Evolutionary conservation across 192 early-diverging fungal species (phyloP), one percentile per base, ranked within the genome.

Genomic region (Geranomyces michiganensis): DNA sequence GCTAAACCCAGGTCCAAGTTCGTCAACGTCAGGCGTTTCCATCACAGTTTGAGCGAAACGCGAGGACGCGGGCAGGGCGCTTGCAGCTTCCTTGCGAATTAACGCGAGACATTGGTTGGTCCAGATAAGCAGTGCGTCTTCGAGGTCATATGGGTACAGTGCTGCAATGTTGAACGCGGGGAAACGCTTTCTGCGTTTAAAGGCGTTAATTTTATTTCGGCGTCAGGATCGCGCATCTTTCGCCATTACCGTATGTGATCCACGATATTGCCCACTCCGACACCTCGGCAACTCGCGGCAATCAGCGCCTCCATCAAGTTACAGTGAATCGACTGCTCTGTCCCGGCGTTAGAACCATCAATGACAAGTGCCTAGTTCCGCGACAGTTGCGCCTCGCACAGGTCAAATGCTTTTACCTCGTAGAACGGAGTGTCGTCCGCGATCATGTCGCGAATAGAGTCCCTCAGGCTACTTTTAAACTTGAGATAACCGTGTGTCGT

Each of bases 101-200:
- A 56, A n/a, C 17, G 29, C 22, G 14, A 72, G 63, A 60, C 81
- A 83, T n/a, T 65, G 65, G 73, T 84, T 81, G 56, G 63, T 68
- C 83, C 83, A 84, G n/a, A 76, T 74, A 12, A 82, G 30, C 5
- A 84, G 26, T 6, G 81, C 81, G 66, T 85, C 84, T 72, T 85
- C 80, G 19, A 85, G 45, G 56, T 85, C 84, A 67, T 82, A 85
- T 21, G 83, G 83, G 58, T 80, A 79, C 29, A 30, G 44, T 45
- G 31, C n/a, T 17, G 60, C 33, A 0, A 27, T 10, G 45, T 72
- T 58, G 67, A 73, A 79, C 7, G 21, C n/a, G 14, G 65, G 36
- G 49, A 79, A 79, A 17, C 44, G 30, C 58, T 36, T 22, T 9
- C 49, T 69, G 43, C 1, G 49, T n/a, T 17, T 7, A 53, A 24